Percentiles rank a stretch among this genome's conserved stretches.
These are phyloP conservation scores for Botrytis byssoidea DNA, from an alignment of 2,329 filamentous ascomycete species.

Conservation along the genomic window DNA sequence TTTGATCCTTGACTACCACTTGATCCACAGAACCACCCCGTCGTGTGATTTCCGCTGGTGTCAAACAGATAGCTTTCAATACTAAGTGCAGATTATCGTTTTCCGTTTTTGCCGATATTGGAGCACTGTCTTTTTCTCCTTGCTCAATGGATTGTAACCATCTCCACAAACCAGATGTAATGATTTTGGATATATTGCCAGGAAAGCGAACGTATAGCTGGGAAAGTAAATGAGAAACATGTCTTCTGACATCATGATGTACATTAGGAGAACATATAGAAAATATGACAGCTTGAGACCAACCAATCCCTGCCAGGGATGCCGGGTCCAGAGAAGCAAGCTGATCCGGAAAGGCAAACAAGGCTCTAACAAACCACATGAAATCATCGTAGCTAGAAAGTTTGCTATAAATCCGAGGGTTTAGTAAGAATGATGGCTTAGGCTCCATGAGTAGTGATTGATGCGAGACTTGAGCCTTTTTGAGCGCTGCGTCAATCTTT, in stretches of 20 bases:
- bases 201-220: slow-evolving; percentile 62
- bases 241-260: slow-evolving; percentile 61
- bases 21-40: slow-evolving; percentile 46
- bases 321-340: slow-evolving; percentile 48
- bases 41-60: slow-evolving; percentile 50
- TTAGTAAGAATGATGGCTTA: slow-evolving; percentile 85
- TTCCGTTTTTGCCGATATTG: slow-evolving; percentile 62
- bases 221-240: slow-evolving; percentile 61
- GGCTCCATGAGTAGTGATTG: slow-evolving; percentile 69
- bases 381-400: slow-evolving; percentile 72
- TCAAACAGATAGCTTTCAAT: slow-evolving; percentile 62
- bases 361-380: slow-evolving; percentile 70
- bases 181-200: slow-evolving; percentile 55
- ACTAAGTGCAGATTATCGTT: slow-evolving; percentile 61
- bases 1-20: slow-evolving; percentile 62
- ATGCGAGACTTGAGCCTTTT: slow-evolving; percentile 61
- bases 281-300: slow-evolving; percentile 85
- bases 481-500: slow-evolving; percentile 55
- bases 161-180: slow-evolving; percentile 74
- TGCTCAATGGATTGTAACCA: slow-evolving; percentile 68
- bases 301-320: slow-evolving; percentile 60
- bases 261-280: slow-evolving; percentile 64
- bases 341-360: slow-evolving; percentile 59
- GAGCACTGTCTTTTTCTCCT: slow-evolving; percentile 76
- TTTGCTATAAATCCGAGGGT: slow-evolving; percentile 81